A percentile compares a stretch with the other conserved stretches of the same genome.
These are phyloP conservation scores for Vanrija pseudolonga DNA, from an alignment of 1,284 basidiomycete species.

Conservation along the genomic window DNA sequence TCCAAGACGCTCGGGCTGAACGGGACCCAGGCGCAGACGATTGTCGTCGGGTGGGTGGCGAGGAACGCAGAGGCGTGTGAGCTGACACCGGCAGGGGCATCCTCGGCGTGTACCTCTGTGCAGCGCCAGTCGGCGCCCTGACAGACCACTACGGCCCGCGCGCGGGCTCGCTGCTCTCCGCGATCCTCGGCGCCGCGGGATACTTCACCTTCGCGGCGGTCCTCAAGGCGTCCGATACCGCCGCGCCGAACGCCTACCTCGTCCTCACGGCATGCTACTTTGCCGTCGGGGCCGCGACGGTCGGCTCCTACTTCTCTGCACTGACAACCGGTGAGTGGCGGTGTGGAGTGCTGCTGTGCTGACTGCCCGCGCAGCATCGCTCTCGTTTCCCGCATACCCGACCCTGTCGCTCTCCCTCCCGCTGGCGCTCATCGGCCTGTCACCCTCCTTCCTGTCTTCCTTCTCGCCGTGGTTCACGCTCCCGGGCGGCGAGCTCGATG, in stretches of 20 bases:
- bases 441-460: slow-evolving; percentile 43
- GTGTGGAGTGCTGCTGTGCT: not conserved
- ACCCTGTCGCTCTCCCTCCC: slow-evolving; percentile 48
- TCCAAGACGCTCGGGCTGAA: slow-evolving; percentile 30
- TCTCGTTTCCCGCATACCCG: slow-evolving; percentile 46
- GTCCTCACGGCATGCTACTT: slow-evolving; percentile 38
- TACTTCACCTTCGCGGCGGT: slow-evolving; percentile 43
- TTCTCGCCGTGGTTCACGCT: slow-evolving; percentile 30
- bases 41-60: slow-evolving; percentile 44
- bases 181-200: slow-evolving; percentile 33
- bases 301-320: slow-evolving; percentile 48
- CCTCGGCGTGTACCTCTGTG: slow-evolving; percentile 47
- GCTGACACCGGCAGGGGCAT: slow-evolving; percentile 34
- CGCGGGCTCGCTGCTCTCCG: slow-evolving; percentile 42
- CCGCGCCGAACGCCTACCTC: slow-evolving; percentile 24
- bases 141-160: slow-evolving; percentile 46
- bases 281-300: slow-evolving; percentile 45
- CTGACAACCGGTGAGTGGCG: slow-evolving; percentile 38
- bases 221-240: slow-evolving; percentile 12
- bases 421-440: slow-evolving; percentile 44
- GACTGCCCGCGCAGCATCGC: slow-evolving; percentile 34
- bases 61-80: not conserved
- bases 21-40: slow-evolving; percentile 42
- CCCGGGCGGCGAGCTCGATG: slow-evolving; percentile 31
- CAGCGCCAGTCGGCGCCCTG: slow-evolving; percentile 45